A percentile compares a stretch with the other conserved stretches of the same genome.
Conservation (phyloP, 352 stramenopile species). For the Phytophthora meadii region DNA sequence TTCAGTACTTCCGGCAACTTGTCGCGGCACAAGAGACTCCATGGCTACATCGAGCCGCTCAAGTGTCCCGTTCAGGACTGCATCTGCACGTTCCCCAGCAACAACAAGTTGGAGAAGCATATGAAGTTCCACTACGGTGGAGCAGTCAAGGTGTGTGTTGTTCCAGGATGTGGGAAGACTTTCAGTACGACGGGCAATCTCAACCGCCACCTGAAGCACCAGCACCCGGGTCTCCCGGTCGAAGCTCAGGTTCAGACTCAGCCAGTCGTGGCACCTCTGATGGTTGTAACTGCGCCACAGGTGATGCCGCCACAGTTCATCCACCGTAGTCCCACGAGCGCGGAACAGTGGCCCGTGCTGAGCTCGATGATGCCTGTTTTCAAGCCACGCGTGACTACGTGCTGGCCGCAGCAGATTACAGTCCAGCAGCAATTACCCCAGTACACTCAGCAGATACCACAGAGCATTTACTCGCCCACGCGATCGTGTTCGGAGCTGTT, state of each 20-base stretch:
- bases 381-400: constrained; percentile 23
- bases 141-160: constrained; percentile 44
- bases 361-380: constrained; percentile 20
- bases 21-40: constrained; percentile 45
- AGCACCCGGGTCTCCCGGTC: constrained; percentile 31
- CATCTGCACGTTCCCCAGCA: constrained; percentile 33
- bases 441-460: constrained; percentile 27
- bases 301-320: constrained; percentile 30
- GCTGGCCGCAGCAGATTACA: constrained; percentile 28
- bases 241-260: constrained; percentile 4
- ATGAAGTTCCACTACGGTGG: constrained; percentile 44
- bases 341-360: constrained; percentile 32
- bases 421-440: constrained; percentile 21
- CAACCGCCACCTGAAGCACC: constrained; percentile 52
- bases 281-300: constrained; percentile 14
- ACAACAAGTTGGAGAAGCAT: constrained; percentile 45
- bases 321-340: constrained; percentile 38
- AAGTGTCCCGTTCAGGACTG: constrained; percentile 34
- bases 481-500: constrained; percentile 41
- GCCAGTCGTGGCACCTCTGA: not conserved
- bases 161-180: constrained; percentile 42
- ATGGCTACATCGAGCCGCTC: constrained; percentile 42
- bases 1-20: constrained; percentile 57
- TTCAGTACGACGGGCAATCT: constrained; percentile 55
- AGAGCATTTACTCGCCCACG: constrained; percentile 31